Evolutionary conservation across 805 yeast genomes (phyloP).

Genomic region (Saturnispora hagleri): DNA sequence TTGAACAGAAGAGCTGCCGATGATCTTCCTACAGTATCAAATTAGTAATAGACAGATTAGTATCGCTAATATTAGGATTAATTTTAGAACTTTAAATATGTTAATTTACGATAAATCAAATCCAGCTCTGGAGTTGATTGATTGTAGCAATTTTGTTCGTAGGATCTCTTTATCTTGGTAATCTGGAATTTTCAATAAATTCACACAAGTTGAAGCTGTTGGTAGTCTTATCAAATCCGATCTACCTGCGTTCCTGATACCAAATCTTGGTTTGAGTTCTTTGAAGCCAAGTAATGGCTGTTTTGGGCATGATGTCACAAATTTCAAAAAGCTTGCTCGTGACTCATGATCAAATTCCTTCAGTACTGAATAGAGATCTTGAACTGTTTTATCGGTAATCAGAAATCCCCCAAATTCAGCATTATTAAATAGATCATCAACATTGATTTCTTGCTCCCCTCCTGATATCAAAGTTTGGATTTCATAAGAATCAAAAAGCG

Average conservation of each 20-base stretch:
- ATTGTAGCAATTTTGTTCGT: conserved; percentile 57
- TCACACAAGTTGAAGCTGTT: conserved; percentile 90
- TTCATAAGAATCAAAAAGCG: conserved; percentile 78
- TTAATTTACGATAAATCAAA: conserved; percentile 59
- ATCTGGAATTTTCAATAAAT: conserved; percentile 77
- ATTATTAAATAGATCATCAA: conserved; percentile 56
- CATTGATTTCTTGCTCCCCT: conserved; percentile 57
- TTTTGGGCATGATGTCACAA: conserved; percentile 85
- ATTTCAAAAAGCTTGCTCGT: conserved; percentile 59
- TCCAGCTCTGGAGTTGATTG: conserved; percentile 77
- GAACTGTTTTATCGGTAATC: conserved; percentile 48
- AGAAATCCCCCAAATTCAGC: conserved; percentile 59
- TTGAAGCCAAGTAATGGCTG: conserved; percentile 87
- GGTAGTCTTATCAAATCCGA: conserved; percentile 53
- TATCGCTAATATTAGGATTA: background rate
- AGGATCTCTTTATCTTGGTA: conserved; percentile 53
- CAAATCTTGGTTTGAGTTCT: conserved; percentile 66
- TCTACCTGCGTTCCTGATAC: conserved; percentile 59
- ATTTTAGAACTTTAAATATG: background rate
- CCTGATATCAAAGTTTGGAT: conserved; percentile 81
- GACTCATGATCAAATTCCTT: conserved; percentile 58
- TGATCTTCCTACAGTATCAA: background rate
- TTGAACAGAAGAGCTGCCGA: conserved; percentile 3
- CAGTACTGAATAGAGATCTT: conserved; percentile 66
- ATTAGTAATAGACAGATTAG: background rate